These are phyloP conservation scores for Yarrowia porcina DNA, from an alignment of 805 yeast species.

Conservation along the genomic window DNA sequence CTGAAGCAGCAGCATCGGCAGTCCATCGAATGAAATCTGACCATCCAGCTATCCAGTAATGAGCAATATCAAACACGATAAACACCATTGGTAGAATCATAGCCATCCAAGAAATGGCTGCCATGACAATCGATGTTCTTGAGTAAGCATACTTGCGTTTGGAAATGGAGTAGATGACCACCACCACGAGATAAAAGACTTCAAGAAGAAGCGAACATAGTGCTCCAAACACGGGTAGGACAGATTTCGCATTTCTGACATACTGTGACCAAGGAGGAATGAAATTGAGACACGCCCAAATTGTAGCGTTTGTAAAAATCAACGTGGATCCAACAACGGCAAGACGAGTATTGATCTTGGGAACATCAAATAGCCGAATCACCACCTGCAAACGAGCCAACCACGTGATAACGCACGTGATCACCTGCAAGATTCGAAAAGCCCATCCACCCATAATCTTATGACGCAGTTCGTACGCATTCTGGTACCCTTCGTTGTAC, in stretches of 20 bases:
- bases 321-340: conserved; percentile 39
- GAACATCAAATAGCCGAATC: conserved; percentile 40
- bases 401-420: conserved; percentile 48
- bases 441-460: conserved; percentile 41
- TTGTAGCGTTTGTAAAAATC: conserved; percentile 36
- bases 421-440: conserved; percentile 42
- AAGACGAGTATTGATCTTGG: conserved; percentile 37
- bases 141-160: conserved; percentile 48
- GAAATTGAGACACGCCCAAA: conserved; percentile 32
- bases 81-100: conserved; percentile 43
- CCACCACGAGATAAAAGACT: conserved; percentile 37
- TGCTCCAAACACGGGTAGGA: conserved; percentile 38
- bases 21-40: conserved; percentile 48
- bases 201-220: conserved; percentile 32
- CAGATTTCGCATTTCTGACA: conserved; percentile 31
- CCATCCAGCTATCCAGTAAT: conserved; percentile 47
- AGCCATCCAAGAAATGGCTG: conserved; percentile 45
- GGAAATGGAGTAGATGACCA: conserved; percentile 42
- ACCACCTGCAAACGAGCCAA: conserved; percentile 56
- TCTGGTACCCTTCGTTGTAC: conserved; percentile 53
- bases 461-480: conserved; percentile 44
- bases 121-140: conserved; percentile 48
- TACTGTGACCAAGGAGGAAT: conserved; percentile 28
- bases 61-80: conserved; percentile 40
- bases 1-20: conserved; percentile 49